Evolutionary conservation across 2,329 filamentous ascomycete species (phyloP).

Genomic region (Alternaria longipes): DNA sequence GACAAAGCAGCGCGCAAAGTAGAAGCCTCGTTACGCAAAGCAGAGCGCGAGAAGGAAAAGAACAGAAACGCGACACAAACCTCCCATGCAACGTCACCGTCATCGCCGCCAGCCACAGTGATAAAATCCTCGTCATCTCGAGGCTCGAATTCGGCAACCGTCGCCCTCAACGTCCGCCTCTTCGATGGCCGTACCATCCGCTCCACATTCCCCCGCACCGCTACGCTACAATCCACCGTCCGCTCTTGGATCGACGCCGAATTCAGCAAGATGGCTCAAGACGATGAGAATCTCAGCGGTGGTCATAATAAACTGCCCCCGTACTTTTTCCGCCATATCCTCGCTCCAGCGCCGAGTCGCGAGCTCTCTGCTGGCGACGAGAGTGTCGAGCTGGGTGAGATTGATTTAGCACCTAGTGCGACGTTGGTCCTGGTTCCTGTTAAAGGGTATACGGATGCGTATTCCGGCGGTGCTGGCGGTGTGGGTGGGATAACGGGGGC

Average conservation of each 20-base stretch:
- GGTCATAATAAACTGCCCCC: conserved; percentile 56
- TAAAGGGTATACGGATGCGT: conserved; percentile 67
- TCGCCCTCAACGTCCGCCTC: conserved; percentile 75
- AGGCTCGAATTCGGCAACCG: conserved; percentile 42
- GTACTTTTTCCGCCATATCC: conserved; percentile 85
- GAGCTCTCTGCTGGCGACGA: conserved; percentile 81
- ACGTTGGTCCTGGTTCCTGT: conserved; percentile 84
- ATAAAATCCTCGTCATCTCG: conserved; percentile 30
- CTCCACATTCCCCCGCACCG: conserved; percentile 71
- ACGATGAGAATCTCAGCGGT: conserved; percentile 22
- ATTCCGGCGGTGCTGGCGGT: conserved; percentile 49
- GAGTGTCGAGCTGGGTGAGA: conserved; percentile 69
- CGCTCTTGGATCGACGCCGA: conserved; percentile 76
- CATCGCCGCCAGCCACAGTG: not conserved
- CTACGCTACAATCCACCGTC: conserved; percentile 72
- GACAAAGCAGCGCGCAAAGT: conserved; percentile 74
- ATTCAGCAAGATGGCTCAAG: conserved; percentile 34
- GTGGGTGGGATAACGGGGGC: conserved; percentile 40
- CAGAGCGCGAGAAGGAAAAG: conserved; percentile 43
- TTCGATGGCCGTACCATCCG: conserved; percentile 86
- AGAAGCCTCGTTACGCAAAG: conserved; percentile 45
- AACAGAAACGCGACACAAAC: conserved; percentile 13
- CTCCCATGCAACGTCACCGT: conserved; percentile 3
- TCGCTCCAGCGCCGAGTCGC: conserved; percentile 79
- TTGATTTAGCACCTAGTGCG: conserved; percentile 79